Base-by-base conservation (phyloP, 2,329 filamentous ascomycete genomes). In the Paecilomyces variotii region DNA sequence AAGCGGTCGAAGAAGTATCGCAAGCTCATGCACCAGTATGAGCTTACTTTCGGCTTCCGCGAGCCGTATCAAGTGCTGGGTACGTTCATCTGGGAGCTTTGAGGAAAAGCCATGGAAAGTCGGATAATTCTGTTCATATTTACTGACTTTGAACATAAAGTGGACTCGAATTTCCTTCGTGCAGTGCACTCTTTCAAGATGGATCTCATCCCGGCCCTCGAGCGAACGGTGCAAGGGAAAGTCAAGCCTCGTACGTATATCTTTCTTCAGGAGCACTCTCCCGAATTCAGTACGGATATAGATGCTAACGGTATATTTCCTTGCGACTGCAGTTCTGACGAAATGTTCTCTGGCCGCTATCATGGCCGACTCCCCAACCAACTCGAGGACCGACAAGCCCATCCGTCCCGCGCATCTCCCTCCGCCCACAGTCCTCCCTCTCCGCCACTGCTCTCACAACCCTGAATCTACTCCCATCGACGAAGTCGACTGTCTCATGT, bases 1-100 rank as follows among this genome's bases (percentile, higher is more conserved):
- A 90, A 89, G 76, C 80, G 84, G 60, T 82, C 80, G 50, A 87
- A 89, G 75, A 86, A 88, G 68, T 91, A 91, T 74, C 85, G 87
- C 71, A 97, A 97, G 85, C 86, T 97, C 69, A 95, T 99, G 87
- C 87, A 91, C 76, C 88, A 93, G 71, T 96, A 92, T 82, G 86
- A 87, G 70, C 83, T 93, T 73, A 87, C 86, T 61, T 97, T 96
- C 72, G 88, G 89, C 61, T 97, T 97, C 74, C 90, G 92, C 66
- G 89, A 94, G 76, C 91, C 94, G 10, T 97, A 97, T 77, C 94
- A 97, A 78, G 87, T 96, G 56, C 79, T 96, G 51, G 80, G 85
- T 88, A 78, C 59, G 78, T 69, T 59, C 59, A 32, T 34, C 57
- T 60, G 53, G 53, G 55, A 39, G 35, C 35, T 39, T 39, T 3